Conservation (phyloP, 1,284 basidiomycete genomes). For the Ganoderma resinaceum region DNA sequence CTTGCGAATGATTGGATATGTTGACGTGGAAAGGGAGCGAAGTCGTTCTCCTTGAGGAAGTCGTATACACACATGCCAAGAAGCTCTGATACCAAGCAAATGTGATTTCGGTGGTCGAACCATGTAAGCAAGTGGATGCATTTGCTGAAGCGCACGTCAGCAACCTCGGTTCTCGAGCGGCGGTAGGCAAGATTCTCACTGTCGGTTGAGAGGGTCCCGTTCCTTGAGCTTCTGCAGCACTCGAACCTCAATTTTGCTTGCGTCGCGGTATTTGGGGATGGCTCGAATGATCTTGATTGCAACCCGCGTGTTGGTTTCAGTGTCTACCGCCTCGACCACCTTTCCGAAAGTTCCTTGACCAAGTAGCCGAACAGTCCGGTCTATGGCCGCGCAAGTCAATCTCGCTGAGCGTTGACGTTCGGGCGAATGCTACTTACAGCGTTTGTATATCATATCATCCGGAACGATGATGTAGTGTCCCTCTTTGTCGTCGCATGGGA, state of each 20-base stretch:
- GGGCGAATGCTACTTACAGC: constrained; percentile 63
- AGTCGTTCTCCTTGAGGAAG: constrained; percentile 98
- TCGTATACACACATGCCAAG: constrained; percentile 99
- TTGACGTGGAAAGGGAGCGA: constrained; percentile 93
- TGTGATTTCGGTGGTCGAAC: constrained; percentile 98
- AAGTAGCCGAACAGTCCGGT: constrained; percentile 88
- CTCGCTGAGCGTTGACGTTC: neutral
- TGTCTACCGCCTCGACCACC: constrained; percentile 94
- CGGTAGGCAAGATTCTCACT: constrained; percentile 62
- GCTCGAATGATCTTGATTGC: constrained; percentile 99
- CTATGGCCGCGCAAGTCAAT: constrained; percentile 50
- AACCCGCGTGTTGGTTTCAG: constrained; percentile 79
- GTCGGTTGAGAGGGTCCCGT: constrained; percentile 87
- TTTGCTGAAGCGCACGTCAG: constrained; percentile 68
- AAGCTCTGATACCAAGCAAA: constrained; percentile 97
- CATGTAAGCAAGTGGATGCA: constrained; percentile 96
- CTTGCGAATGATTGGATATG: constrained; percentile 97
- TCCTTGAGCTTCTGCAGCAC: constrained; percentile 93
- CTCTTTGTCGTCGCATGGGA: constrained; percentile 91
- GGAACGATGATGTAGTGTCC: constrained; percentile 94
- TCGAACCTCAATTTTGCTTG: constrained; percentile 97
- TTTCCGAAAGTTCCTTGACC: constrained; percentile 99
- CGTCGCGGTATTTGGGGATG: constrained; percentile 97
- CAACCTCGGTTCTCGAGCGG: constrained; percentile 5
- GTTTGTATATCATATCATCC: constrained; percentile 85